Evolutionary conservation across 441 rosid species (phyloP).

Genomic region (Bruguiera hainesii): DNA sequence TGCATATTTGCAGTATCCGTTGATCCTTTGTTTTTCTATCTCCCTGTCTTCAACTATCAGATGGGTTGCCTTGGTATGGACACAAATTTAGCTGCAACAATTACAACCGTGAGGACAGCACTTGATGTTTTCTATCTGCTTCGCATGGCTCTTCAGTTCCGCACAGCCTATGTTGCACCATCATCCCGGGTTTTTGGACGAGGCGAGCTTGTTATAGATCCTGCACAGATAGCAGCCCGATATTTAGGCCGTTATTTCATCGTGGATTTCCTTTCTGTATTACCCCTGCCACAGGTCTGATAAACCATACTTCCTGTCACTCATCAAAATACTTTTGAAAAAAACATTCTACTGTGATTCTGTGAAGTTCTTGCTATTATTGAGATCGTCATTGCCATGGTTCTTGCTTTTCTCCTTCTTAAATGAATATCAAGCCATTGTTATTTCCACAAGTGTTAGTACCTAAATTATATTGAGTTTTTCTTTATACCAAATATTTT

Average conservation of each 20-base stretch:
- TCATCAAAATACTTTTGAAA: too few species aligned
- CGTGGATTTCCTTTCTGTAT: conserved; percentile 75
- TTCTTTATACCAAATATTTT: too few species aligned
- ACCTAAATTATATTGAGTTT: too few species aligned
- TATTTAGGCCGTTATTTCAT: conserved; percentile 71
- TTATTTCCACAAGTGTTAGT: too few species aligned
- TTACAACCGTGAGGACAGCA: conserved; percentile 56
- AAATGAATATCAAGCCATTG: too few species aligned
- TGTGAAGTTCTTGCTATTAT: too few species aligned
- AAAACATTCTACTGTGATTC: too few species aligned
- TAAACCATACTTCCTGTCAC: conserved; percentile 5
- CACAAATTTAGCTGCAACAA: conserved; percentile 53
- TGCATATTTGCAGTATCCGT: conserved; percentile 80
- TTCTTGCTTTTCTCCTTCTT: too few species aligned
- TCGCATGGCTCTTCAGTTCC: conserved; percentile 81
- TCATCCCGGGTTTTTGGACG: conserved; percentile 93
- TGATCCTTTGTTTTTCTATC: conserved; percentile 87
- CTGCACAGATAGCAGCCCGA: conserved; percentile 71
- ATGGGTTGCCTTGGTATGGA: conserved; percentile 70
- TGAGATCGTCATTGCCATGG: too few species aligned
- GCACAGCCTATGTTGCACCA: conserved; percentile 94
- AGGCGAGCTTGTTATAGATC: conserved; percentile 95
- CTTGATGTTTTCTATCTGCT: conserved; percentile 65
- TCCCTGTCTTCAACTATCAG: conserved; percentile 60
- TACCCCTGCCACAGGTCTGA: conserved; percentile 89